phyloP scores from a whole-genome alignment of 148 eudicot genomes.

The Nepenthes mirabilis region DNA sequence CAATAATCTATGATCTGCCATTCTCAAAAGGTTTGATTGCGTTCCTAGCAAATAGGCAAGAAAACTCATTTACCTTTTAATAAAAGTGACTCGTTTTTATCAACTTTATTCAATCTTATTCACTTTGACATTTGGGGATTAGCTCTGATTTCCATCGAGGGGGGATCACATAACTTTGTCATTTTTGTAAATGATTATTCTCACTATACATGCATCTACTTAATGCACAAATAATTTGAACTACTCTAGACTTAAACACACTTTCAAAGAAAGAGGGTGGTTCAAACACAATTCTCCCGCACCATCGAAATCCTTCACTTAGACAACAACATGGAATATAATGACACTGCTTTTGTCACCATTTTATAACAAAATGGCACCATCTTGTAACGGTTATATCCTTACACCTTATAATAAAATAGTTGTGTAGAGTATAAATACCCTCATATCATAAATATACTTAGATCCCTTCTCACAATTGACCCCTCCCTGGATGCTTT shows the following conservation, averaged over 20 bases:
- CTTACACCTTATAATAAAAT: neutral
- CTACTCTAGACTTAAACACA: neutral
- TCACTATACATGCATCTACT: neutral
- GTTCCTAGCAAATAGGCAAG: neutral
- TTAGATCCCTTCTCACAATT: neutral
- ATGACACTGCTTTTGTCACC: too few species aligned
- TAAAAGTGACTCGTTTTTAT: neutral
- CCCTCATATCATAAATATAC: neutral
- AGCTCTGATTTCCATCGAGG: neutral
- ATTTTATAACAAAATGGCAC: too few species aligned
- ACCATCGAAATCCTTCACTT: too few species aligned
- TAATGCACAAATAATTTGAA: neutral
- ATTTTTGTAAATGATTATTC: neutral
- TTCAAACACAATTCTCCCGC: neutral
- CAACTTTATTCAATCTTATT: neutral
- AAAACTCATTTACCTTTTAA: neutral
- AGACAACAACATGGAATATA: too few species aligned
- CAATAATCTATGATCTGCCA: neutral
- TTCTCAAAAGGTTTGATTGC: neutral
- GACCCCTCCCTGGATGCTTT: neutral
- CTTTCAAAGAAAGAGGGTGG: neutral
- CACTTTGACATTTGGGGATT: neutral
- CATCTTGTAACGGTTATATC: too few species aligned
- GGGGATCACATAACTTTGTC: neutral
- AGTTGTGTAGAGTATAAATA: neutral